phyloP scores from a whole-genome alignment of 306 rosid genomes.

The Cucurbita moschata region DNA sequence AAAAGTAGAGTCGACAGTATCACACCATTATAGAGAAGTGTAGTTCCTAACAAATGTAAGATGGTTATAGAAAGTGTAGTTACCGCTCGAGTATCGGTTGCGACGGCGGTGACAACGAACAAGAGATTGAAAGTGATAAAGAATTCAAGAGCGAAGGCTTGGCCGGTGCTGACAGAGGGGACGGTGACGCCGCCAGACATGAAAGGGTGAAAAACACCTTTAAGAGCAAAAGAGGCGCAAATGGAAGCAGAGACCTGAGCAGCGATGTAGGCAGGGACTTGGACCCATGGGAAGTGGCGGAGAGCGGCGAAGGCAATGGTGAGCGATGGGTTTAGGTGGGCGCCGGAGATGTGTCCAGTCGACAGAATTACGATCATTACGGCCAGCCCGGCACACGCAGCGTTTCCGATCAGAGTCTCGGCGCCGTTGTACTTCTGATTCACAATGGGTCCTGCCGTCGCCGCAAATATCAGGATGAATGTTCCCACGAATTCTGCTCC shows the following conservation, averaged over 20 bases:
- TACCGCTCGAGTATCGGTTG: slow-evolving; percentile 48
- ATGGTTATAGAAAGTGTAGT: background rate
- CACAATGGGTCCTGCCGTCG: slow-evolving; percentile 24
- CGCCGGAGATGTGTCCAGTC: slow-evolving; percentile 40
- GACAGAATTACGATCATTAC: slow-evolving; percentile 27
- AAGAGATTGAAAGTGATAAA: slow-evolving; percentile 34
- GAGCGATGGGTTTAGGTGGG: slow-evolving; percentile 46
- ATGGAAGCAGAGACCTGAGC: slow-evolving; percentile 29
- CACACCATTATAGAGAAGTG: too few relatives aligned
- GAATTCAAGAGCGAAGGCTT: slow-evolving; percentile 40
- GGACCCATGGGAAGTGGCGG: slow-evolving; percentile 17
- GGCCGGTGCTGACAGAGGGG: slow-evolving; percentile 24
- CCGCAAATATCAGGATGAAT: slow-evolving; percentile 33
- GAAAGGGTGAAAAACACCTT: slow-evolving; percentile 17
- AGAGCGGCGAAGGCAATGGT: slow-evolving; percentile 34
- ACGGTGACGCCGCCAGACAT: slow-evolving; percentile 32
- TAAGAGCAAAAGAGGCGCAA: slow-evolving; percentile 20
- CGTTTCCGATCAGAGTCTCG: slow-evolving; percentile 21
- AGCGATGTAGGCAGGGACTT: slow-evolving; percentile 27
- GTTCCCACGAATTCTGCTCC: slow-evolving; percentile 46
- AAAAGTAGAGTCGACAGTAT: background rate
- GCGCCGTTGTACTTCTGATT: slow-evolving; percentile 20
- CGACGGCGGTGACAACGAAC: slow-evolving; percentile 29
- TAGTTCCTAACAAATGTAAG: too few relatives aligned
- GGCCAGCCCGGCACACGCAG: slow-evolving; percentile 25